Conservation (phyloP, 257 asterid genomes). For the Solanum acaule region DNA sequence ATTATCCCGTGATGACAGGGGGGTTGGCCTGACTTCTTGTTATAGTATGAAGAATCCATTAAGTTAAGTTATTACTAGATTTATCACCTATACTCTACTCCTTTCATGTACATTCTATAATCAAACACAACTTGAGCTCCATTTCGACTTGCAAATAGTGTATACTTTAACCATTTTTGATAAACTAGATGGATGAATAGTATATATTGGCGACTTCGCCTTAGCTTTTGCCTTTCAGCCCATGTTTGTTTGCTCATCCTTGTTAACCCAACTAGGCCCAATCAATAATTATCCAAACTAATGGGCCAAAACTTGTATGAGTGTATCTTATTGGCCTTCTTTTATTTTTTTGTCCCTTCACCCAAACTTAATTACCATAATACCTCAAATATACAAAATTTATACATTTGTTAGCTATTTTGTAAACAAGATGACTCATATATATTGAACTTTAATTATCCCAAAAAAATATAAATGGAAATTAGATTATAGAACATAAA, state of each 20-base stretch:
- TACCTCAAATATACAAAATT: neutral
- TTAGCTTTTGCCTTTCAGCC: neutral
- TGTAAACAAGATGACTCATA: neutral
- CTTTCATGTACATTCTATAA: neutral
- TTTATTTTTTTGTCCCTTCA: neutral
- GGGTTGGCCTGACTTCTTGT: too few species aligned
- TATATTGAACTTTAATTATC: neutral
- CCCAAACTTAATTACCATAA: neutral
- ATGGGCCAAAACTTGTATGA: neutral
- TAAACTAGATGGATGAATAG: neutral
- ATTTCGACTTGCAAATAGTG: neutral
- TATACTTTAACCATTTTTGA: too few species aligned
- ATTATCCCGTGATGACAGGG: too few species aligned
- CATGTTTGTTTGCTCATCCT: neutral
- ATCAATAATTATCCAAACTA: neutral
- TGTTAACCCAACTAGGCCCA: neutral
- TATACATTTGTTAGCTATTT: neutral
- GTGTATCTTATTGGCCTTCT: neutral
- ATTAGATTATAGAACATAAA: neutral
- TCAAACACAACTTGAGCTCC: neutral
- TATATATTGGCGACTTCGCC: neutral
- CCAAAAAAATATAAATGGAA: neutral
- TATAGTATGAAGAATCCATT: too few species aligned
- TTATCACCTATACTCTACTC: too few species aligned
- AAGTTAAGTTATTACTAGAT: too few species aligned